Percentiles rank a stretch among this genome's conserved stretches.
Evolutionary conservation across 179 eudicot species (phyloP).

Genomic region (Spinacia oleracea): DNA sequence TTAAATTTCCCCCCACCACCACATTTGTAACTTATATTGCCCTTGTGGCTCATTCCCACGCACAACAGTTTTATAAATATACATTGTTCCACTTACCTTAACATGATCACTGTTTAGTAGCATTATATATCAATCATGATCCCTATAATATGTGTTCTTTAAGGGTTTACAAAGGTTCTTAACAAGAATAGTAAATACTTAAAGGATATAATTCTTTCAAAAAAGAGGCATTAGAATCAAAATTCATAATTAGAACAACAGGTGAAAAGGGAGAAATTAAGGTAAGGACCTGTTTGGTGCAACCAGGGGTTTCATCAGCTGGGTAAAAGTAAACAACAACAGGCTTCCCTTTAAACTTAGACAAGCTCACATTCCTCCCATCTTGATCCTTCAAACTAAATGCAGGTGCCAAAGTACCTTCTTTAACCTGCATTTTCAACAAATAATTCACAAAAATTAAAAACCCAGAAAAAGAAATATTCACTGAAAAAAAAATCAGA

Average conservation of each 20-base stretch:
- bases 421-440: constrained; percentile 47
- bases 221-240: background rate
- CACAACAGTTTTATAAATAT: too few species aligned
- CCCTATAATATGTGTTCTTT: background rate
- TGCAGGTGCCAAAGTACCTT: constrained; percentile 67
- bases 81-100: background rate
- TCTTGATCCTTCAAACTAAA: constrained; percentile 87
- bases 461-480: constrained; percentile 9
- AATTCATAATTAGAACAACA: background rate
- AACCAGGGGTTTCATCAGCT: constrained; percentile 99
- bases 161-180: background rate
- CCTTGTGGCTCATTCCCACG: too few species aligned
- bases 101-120: background rate
- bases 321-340: constrained; percentile 89
- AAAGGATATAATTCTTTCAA: background rate
- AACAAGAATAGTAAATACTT: too few species aligned
- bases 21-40: too few species aligned
- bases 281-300: constrained; percentile 84
- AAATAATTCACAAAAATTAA: background rate
- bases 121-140: background rate
- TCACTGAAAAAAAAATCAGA: background rate
- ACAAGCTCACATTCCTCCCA: constrained; percentile 74
- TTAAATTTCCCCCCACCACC: too few species aligned
- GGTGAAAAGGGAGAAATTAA: background rate
- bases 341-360: constrained; percentile 94